Percentiles rank a stretch among this genome's conserved stretches.
These are phyloP conservation scores for Lyophyllum decastes DNA, from an alignment of 768 basidiomycete species.

Conservation along the genomic window DNA sequence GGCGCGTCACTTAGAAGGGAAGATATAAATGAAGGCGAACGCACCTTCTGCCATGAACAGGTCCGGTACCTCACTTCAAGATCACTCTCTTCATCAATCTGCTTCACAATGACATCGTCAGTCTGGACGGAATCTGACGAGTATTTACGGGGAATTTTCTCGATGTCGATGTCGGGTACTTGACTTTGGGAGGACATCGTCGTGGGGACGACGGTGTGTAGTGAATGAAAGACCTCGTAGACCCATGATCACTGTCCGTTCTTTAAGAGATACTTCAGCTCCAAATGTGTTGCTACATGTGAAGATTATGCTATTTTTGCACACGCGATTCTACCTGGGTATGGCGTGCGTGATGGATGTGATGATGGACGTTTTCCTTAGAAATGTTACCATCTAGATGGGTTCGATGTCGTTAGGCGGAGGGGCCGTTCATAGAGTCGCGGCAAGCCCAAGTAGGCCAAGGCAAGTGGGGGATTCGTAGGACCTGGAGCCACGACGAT, in stretches of 20 bases:
- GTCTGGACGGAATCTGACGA: neutral
- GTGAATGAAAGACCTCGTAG: neutral
- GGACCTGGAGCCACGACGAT: too few species aligned
- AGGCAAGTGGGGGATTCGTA: too few species aligned
- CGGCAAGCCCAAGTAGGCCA: neutral
- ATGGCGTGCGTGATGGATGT: neutral
- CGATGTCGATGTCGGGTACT: conserved; percentile 1
- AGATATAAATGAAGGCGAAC: neutral
- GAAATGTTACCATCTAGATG: neutral
- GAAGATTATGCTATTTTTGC: neutral
- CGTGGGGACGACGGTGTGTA: neutral
- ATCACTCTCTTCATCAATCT: conserved; percentile 8
- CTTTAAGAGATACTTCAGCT: neutral
- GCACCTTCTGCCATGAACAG: conserved; percentile 52
- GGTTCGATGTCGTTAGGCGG: neutral
- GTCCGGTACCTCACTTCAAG: conserved; percentile 27
- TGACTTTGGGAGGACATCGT: neutral
- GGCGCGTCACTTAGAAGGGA: neutral
- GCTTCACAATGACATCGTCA: conserved; percentile 6
- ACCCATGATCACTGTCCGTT: neutral
- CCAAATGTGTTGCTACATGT: neutral
- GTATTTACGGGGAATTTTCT: neutral
- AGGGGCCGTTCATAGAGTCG: neutral
- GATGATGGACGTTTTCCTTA: neutral
- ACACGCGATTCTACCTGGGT: neutral